Evolutionary conservation across 2,329 filamentous ascomycete genomes (phyloP), one percentile per base, ranked within the genome.

Genomic region (Lecanoromycetidae sp.): DNA sequence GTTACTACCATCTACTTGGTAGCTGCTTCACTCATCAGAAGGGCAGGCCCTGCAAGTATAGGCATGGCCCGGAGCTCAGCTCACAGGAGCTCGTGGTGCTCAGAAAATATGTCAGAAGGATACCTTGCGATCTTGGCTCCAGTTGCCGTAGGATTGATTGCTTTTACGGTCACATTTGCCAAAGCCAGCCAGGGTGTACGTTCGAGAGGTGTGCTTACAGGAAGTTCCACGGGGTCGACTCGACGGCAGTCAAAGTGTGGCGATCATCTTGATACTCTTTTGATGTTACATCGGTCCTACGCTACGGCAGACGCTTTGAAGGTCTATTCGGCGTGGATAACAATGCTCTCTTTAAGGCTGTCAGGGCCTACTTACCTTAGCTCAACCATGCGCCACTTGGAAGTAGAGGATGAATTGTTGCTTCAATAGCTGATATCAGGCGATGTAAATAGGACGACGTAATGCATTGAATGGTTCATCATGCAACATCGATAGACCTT

Each of bases 141-240:
- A 17, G 10, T 4, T 51, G 49, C 20, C 38, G 32, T 8, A 36
- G 32, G 8, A 15, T 27, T 4, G 26, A 35, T n/a, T 51, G 49
- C 27, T 5, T 29, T 2, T 38, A 6, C 4, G 44, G 48, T 10
- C 48, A 50, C 20, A 10, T 29, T 4, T 50, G 48, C 17, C 32
- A 7, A 15, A 6, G n/a, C 19, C 13, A 34, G 29, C 36, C 36
- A 33, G 29, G 38, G 9, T 50, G 48, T 20, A 4, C 10, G 1
- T 12, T 13, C 12, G 32, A 32, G 20, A 8, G 5, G 36, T 44
- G 41, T 9, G 5, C 22, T n/a, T 30, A 35, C 17, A n/a, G 26
- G 10, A 17, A 35, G n/a, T 35, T 44, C 10, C 41, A 44, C 4
- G 32, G 26, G 10, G 32, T 44, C 8, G 30, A 44, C 19, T 8